These are phyloP conservation scores for Tilletia indica DNA, from an alignment of 1,284 basidiomycete genomes.

Conservation along the genomic window DNA sequence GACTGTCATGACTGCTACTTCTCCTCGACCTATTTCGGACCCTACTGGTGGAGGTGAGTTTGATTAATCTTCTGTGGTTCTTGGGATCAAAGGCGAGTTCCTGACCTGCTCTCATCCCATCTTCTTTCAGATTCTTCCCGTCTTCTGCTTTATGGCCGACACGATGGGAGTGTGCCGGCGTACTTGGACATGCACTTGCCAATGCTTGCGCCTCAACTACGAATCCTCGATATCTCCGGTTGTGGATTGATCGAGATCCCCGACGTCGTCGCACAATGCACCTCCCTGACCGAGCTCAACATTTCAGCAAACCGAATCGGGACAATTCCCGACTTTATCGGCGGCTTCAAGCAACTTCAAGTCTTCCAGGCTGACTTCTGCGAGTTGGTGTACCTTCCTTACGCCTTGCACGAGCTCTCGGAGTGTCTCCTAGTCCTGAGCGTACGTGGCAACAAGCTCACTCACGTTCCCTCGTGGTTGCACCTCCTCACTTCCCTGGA, in stretches of 20 bases:
- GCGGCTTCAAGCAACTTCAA: slow-evolving; percentile 72
- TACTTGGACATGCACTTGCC: background rate
- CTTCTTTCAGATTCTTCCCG: background rate
- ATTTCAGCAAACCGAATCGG: slow-evolving; percentile 82
- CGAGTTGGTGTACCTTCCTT: slow-evolving; percentile 69
- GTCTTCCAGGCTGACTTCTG: slow-evolving; percentile 87
- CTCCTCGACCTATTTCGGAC: background rate
- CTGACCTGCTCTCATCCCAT: background rate
- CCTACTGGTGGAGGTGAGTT: background rate
- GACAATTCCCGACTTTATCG: slow-evolving; percentile 73
- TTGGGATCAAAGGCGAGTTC: background rate
- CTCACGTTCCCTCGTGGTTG: slow-evolving; percentile 89
- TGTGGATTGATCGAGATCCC: slow-evolving; percentile 81
- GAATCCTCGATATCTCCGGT: slow-evolving; percentile 57
- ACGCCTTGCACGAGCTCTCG: slow-evolving; percentile 59
- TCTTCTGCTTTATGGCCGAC: background rate
- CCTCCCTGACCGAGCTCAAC: slow-evolving; percentile 85
- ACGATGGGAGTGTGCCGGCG: background rate
- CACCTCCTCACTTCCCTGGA: slow-evolving; percentile 78
- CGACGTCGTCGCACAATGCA: slow-evolving; percentile 72
- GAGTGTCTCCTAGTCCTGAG: slow-evolving; percentile 76
- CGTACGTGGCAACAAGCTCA: slow-evolving; percentile 80
- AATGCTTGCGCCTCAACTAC: background rate
- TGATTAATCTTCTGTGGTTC: background rate
- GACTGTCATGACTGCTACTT: background rate